These are phyloP conservation scores for Corymbia maculata DNA, from an alignment of 345 rosid genomes.

Conservation along the genomic window DNA sequence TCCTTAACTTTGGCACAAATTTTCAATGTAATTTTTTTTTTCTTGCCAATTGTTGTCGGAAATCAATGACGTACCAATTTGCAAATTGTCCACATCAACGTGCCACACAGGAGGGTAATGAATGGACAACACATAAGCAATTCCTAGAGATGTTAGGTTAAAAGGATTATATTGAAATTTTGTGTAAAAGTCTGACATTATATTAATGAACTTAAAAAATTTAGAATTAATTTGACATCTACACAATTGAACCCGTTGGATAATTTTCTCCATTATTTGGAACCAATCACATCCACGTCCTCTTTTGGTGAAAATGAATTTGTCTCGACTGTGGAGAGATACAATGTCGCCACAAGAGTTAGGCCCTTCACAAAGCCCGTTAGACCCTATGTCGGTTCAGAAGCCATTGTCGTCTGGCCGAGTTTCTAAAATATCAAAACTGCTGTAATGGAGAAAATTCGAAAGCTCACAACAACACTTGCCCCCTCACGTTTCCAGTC, in stretches of 20 bases:
- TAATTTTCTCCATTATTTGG: not conserved
- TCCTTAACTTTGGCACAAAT: not conserved
- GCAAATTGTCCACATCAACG: not conserved
- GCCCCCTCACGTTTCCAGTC: not conserved
- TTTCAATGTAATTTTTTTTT: too few species aligned
- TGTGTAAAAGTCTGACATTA: fast-evolving
- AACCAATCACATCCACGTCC: not conserved
- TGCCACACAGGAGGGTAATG: not conserved
- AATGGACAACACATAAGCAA: too few species aligned
- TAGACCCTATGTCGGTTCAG: not conserved
- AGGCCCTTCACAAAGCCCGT: not conserved
- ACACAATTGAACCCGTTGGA: not conserved
- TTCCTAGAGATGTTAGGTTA: fast-evolving
- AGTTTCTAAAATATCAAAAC: not conserved
- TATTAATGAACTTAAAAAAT: too few species aligned
- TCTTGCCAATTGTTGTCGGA: fast-evolving
- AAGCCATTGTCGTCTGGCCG: not conserved
- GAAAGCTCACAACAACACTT: not conserved
- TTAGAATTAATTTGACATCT: fast-evolving
- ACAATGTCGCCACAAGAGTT: not conserved
- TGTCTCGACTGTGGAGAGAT: not conserved
- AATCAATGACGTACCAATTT: fast-evolving
- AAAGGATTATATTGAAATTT: not conserved
- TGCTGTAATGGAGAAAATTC: not conserved
- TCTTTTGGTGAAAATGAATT: not conserved